Conservation (phyloP, 176 grass and related monocot genomes). For the Musa beccarii region DNA sequence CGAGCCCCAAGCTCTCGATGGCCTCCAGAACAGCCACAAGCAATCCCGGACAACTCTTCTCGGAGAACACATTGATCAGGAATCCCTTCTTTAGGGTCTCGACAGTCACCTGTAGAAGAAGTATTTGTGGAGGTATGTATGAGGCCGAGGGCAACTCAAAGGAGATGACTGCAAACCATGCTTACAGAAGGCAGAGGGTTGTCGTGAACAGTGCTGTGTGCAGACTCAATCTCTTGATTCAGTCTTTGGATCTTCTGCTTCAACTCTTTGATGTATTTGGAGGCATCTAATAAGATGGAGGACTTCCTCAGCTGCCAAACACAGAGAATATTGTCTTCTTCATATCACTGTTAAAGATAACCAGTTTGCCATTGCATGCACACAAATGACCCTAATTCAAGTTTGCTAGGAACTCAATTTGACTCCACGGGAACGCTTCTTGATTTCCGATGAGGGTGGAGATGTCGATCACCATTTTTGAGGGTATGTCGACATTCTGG, state of each 20-base stretch:
- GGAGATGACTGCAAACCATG: too few species aligned
- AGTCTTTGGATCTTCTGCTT: slow-evolving; percentile 77
- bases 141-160: too few species aligned
- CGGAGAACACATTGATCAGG: slow-evolving; percentile 66
- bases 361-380: too few species aligned
- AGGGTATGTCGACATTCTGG: too few species aligned
- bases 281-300: slow-evolving; percentile 78
- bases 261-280: slow-evolving; percentile 78
- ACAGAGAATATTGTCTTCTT: background rate
- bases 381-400: too few species aligned
- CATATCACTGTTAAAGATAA: too few species aligned
- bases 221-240: slow-evolving; percentile 64
- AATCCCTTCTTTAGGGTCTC: slow-evolving; percentile 82
- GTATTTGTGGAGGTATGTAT: background rate
- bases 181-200: too few species aligned
- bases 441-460: too few species aligned
- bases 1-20: slow-evolving; percentile 82
- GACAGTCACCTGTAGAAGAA: slow-evolving; percentile 55
- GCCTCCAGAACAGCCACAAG: slow-evolving; percentile 64
- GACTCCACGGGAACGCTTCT: too few species aligned
- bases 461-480: too few species aligned
- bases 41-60: slow-evolving; percentile 62
- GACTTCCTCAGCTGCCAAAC: slow-evolving; percentile 46
- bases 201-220: slow-evolving; percentile 26
- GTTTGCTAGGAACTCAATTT: too few species aligned